Conservation (phyloP, 2,329 filamentous ascomycete genomes). For the Cordyceps fumosorosea region DNA sequence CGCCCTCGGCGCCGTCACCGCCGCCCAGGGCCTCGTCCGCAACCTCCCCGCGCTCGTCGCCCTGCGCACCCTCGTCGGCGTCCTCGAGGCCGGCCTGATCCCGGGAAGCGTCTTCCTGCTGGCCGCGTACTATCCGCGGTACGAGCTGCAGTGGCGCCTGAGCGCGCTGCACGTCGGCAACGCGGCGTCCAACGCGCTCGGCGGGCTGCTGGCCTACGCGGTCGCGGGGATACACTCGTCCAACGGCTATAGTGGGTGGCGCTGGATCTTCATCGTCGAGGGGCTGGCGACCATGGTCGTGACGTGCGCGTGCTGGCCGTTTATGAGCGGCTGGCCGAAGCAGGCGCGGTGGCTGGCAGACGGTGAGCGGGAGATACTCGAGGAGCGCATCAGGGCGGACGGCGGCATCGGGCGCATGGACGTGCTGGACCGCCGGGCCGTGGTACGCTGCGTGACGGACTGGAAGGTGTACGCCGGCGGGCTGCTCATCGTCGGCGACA, state of each 20-base stretch:
- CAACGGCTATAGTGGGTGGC: constrained; percentile 36
- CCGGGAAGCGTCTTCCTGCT: constrained; percentile 26
- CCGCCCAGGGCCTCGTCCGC: constrained; percentile 37
- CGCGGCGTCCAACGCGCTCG: constrained; percentile 35
- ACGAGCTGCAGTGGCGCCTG: constrained; percentile 24
- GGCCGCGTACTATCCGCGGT: constrained; percentile 24
- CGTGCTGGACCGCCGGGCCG: neutral
- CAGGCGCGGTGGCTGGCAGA: constrained; percentile 1
- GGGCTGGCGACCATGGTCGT: constrained; percentile 26
- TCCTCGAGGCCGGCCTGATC: constrained; percentile 39
- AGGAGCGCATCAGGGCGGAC: constrained; percentile 7
- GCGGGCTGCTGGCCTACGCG: constrained; percentile 36
- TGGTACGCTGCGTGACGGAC: constrained; percentile 8
- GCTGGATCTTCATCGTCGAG: constrained; percentile 50
- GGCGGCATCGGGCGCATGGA: constrained; percentile 12
- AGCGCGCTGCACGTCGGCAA: constrained; percentile 31
- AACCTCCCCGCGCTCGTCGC: constrained; percentile 40
- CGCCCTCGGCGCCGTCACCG: constrained; percentile 31
- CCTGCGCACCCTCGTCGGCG: constrained; percentile 35
- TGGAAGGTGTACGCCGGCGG: constrained; percentile 12
- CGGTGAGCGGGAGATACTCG: neutral
- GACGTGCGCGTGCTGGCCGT: constrained; percentile 8
- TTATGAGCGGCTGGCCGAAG: constrained; percentile 6
- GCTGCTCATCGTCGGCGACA: constrained; percentile 9
- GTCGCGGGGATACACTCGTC: constrained; percentile 38